phyloP scores from a whole-genome alignment of 2,329 filamentous ascomycete species.

The Mycocentrospora acerina region DNA sequence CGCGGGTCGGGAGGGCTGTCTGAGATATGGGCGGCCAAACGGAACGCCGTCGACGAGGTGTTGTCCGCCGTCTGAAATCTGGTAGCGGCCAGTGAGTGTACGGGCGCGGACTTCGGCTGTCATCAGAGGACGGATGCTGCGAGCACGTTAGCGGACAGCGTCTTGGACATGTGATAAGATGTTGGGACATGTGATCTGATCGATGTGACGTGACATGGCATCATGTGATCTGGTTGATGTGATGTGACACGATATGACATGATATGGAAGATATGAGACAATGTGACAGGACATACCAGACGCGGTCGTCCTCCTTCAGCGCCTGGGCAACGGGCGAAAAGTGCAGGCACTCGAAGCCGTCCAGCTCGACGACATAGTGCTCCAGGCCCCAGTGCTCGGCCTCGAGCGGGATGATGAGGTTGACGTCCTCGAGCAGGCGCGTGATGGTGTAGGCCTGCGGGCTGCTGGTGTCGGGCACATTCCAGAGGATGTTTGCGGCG shows the following conservation, averaged over 20 bases:
- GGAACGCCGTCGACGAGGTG: slow-evolving; percentile 84
- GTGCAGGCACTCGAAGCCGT: slow-evolving; percentile 82
- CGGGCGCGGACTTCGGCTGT: slow-evolving; percentile 73
- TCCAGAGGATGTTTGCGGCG: slow-evolving; percentile 41
- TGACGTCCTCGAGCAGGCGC: slow-evolving; percentile 74
- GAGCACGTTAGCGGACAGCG: slow-evolving; percentile 2
- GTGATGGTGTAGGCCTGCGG: slow-evolving; percentile 61
- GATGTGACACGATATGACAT: no score
- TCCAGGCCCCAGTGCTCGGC: slow-evolving; percentile 81
- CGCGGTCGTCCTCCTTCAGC: slow-evolving; percentile 79
- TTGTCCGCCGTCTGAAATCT: slow-evolving; percentile 76
- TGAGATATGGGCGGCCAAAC: slow-evolving; percentile 74
- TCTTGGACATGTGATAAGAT: no score
- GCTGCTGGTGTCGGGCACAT: slow-evolving; percentile 34
- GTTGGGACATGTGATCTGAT: no score
- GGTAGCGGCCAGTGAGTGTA: slow-evolving; percentile 72
- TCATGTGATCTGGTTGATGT: no score
- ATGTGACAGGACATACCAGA: slow-evolving; percentile 60
- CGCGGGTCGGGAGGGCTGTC: slow-evolving; percentile 61
- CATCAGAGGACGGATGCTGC: slow-evolving; percentile 77
- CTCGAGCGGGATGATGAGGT: slow-evolving; percentile 79
- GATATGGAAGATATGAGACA: no score
- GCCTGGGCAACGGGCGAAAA: slow-evolving; percentile 71
- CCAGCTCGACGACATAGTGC: slow-evolving; percentile 82
- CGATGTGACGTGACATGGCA: no score